Evolutionary conservation across 345 rosid species (phyloP), one percentile per base, ranked within the genome.

Genomic region (Firmiana major): DNA sequence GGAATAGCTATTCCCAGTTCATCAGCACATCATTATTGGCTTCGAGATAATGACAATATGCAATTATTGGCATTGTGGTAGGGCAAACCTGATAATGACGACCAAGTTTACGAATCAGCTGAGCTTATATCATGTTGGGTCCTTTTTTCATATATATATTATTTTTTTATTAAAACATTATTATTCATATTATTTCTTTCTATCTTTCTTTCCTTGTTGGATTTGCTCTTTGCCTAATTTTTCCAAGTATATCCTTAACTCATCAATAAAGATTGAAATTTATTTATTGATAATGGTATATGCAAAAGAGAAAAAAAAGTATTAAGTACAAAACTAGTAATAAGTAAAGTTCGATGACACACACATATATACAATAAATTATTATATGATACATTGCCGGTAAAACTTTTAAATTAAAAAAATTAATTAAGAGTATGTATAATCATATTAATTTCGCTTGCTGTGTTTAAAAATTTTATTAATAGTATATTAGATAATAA

Each of bases 1-100:
- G 34, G 34, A 31, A 31, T 31, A 31, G 22, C 51, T 62, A 1
- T 19, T 38, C 78, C 74, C 80, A 81, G 28, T 75, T 73, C 80
- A 75, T 31, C 3, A 31, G 17, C 76, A 16, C 69, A 43, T 75
- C 28, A 75, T 63, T 60, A 75, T 75, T 75, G 77, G 69, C 17
- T 28, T 45, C 17, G 26, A n/a, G 78, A 75, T 46, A 34, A 49
- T 13, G 78, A 75, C 71, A 63, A 43, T 21, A 13, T 49, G 2
- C 34, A 51, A 80, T 80, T 69, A 74, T 79, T 74, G 81, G 78
- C 4, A 40, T 67, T 48, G 78, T 68, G 67, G 83, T 78, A 85
- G 81, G 82, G 46, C 13, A 31, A 31, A 31, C 34, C 34, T 31
- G 34, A 31, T 31, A 31, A 3, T 31, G 34, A 31, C 3, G 34